A percentile compares a stretch with the other conserved stretches of the same genome.
phyloP scores from a whole-genome alignment of 208 protist species.

The Trypanosoma boissoni region DNA sequence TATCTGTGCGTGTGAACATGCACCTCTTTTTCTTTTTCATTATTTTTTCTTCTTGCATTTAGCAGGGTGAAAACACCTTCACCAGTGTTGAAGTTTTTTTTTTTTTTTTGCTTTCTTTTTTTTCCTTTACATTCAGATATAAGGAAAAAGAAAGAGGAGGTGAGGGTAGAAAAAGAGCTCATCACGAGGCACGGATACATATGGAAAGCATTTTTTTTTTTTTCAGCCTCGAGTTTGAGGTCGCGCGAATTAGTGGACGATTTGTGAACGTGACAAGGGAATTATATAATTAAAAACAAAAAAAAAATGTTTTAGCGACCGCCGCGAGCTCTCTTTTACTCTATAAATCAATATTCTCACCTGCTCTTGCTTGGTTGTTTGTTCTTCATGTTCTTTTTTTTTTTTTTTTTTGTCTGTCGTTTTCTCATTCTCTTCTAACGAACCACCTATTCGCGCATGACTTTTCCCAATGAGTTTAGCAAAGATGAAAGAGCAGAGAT shows the following conservation, averaged over 20 bases:
- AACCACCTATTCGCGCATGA: not conserved
- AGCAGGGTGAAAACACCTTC: no score
- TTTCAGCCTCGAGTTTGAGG: no score
- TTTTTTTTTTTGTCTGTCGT: conserved; percentile 11
- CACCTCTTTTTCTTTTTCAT: not conserved
- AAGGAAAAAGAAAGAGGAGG: conserved; percentile 5
- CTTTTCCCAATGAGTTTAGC: conserved; percentile 4
- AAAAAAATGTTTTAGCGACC: not conserved
- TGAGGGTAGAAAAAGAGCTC: not conserved
- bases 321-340: no score
- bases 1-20: no score
- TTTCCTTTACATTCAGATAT: not conserved
- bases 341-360: conserved; percentile 1
- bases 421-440: not conserved
- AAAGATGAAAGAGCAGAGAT: not conserved
- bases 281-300: not conserved
- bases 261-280: not conserved
- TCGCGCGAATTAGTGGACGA: no score
- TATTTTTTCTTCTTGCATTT: no score
- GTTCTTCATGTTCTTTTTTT: not conserved
- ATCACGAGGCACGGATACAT: no score
- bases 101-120: not conserved
- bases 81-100: no score
- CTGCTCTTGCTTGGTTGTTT: not conserved
- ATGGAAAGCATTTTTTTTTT: no score